Evolutionary conservation across 176 grass and related monocot species (phyloP), one percentile per base, ranked within the genome.

Genomic region (Aechmea fasciata): DNA sequence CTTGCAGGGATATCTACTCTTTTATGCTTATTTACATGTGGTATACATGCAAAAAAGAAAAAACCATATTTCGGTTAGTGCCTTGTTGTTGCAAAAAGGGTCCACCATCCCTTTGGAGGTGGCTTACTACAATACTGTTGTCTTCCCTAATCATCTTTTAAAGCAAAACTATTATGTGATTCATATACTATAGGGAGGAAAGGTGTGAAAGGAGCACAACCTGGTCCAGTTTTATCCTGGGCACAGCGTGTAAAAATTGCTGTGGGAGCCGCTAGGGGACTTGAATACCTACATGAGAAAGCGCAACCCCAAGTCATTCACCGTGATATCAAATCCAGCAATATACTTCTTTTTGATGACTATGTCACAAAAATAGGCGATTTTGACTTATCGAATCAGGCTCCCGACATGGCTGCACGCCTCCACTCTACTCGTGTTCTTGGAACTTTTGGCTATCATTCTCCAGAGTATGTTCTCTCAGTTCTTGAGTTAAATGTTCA

Each of bases 231-330:
- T 33, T 73, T 80, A 13, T 67, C 77, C 15, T 80, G 77, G 77
- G 55, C 10, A 25, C 77, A 73, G 24, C 19, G 78, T 63, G 71
- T 75, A 12, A 81, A 75, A 41, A 75, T 81, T 50, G 78, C 78
- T 63, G 55, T 72, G 11, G 77, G 77, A 52, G 77, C 77, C 24
- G 77, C 77, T 22, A 72, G 65, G 66, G 70, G 78, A 54, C 63
- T 81, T 11, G 78, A 81, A 62, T 81, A 81, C 69, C 70, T 81
- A n/a, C 78, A 81, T 69, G 78, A 81, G 70, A 81, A 81, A 69
- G 78, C 52, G n/a, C 57, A 75, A 52, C 78, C 78, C 52, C 70
- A 48, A 17, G 63, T 81, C 19, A 62, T 81, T 11, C 78, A 81
- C 52, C 62, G 70, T 57, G 78, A 81, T 14, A 81, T 81, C 25